Evolutionary conservation across 768 basidiomycete genomes (phyloP).

Genomic region (Pulveroboletus sp.): DNA sequence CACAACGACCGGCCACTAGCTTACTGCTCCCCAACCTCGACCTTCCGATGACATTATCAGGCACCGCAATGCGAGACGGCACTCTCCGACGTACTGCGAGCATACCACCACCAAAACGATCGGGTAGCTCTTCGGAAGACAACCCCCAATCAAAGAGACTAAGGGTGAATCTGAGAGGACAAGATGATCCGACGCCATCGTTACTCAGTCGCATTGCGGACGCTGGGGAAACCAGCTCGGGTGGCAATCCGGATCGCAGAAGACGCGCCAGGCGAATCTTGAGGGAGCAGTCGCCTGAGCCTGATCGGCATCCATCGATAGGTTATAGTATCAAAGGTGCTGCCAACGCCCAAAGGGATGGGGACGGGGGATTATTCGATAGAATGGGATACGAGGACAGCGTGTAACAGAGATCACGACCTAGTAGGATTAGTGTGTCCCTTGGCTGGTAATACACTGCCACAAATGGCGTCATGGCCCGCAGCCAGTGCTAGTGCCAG

Average conservation of each 20-base stretch:
- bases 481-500: too few relatives aligned
- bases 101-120: slow-evolving; percentile 24
- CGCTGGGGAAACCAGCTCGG: slow-evolving; percentile 13
- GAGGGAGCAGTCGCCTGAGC: slow-evolving; percentile 24
- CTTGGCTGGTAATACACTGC: slow-evolving; percentile 9
- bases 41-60: slow-evolving; percentile 11
- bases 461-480: slow-evolving; percentile 3
- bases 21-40: slow-evolving; percentile 15
- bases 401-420: slow-evolving; percentile 27
- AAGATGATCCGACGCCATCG: slow-evolving; percentile 33
- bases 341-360: slow-evolving; percentile 33
- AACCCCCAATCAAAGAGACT: slow-evolving; percentile 35
- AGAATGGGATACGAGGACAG: slow-evolving; percentile 30
- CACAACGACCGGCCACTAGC: slow-evolving; percentile 17
- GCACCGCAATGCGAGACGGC: slow-evolving; percentile 13
- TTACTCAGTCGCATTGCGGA: slow-evolving; percentile 43
- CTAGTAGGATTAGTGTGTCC: slow-evolving; percentile 18
- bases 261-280: slow-evolving; percentile 19
- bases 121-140: slow-evolving; percentile 28
- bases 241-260: slow-evolving; percentile 20
- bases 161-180: slow-evolving; percentile 26
- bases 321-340: slow-evolving; percentile 58
- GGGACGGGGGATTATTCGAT: slow-evolving; percentile 29
- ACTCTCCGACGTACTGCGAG: slow-evolving; percentile 1
- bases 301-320: slow-evolving; percentile 35